A percentile compares a stretch with the other conserved stretches of the same genome.
Conservation (phyloP, 2,329 filamentous ascomycete species). For the Xylariaceae sp. region DNA sequence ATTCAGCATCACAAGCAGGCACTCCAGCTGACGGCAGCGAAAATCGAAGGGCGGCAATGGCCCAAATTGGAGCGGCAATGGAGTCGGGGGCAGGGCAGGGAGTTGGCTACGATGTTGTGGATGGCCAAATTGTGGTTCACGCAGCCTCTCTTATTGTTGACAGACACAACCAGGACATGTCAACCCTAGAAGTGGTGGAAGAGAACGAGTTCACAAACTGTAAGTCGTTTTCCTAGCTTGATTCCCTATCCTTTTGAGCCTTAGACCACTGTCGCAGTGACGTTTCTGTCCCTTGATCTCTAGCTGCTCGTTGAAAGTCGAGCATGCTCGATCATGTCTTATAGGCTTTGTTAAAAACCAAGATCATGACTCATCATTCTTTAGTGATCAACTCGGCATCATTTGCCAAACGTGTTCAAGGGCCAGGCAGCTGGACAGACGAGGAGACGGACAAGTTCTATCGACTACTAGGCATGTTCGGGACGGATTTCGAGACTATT, state of each 20-base stretch:
- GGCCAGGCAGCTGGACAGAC: conserved; percentile 70
- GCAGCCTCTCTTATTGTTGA: conserved; percentile 71
- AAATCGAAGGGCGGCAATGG: conserved; percentile 28
- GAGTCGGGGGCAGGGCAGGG: conserved; percentile 39
- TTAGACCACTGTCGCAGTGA: background rate
- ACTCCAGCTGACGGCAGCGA: conserved; percentile 33
- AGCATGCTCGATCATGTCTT: background rate
- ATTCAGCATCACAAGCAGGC: conserved; percentile 23
- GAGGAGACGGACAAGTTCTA: conserved; percentile 78
- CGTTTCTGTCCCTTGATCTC: background rate
- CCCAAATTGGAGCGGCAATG: conserved; percentile 29
- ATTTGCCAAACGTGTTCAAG: conserved; percentile 68
- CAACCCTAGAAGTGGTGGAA: conserved; percentile 65
- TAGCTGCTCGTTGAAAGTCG: background rate
- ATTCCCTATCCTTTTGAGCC: background rate
- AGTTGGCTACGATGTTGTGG: conserved; percentile 60
- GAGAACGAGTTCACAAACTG: conserved; percentile 78
- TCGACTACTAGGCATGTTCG: conserved; percentile 74
- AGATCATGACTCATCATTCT: background rate
- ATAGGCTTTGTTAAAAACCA: background rate
- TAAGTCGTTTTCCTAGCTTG: conserved; percentile 4
- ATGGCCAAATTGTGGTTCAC: conserved; percentile 76
- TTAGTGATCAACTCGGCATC: conserved; percentile 65
- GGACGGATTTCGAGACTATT: conserved; percentile 84
- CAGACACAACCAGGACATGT: conserved; percentile 62